A percentile compares a stretch with the other conserved stretches of the same genome.
Conservation (phyloP, 176 grass and related monocot genomes). For the Tuctoria greenei region DNA sequence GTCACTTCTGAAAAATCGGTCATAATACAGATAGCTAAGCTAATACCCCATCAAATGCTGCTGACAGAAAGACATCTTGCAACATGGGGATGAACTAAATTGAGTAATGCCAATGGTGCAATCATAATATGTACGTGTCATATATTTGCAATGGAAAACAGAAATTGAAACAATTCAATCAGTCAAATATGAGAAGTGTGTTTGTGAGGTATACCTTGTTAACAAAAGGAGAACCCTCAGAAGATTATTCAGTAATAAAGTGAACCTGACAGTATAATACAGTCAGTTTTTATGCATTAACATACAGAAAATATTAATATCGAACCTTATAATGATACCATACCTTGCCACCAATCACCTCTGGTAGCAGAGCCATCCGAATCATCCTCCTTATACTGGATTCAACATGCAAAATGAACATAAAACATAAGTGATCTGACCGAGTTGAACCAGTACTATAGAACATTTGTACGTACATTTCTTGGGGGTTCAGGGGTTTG, state of each 20-base stretch:
- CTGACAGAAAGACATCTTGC: neutral
- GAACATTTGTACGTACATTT: constrained; percentile 26
- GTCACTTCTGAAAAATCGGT: neutral
- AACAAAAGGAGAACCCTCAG: constrained; percentile 33
- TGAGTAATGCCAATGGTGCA: neutral
- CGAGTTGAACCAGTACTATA: neutral
- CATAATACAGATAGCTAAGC: neutral
- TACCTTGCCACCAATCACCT: constrained; percentile 99
- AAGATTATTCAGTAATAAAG: constrained; percentile 84
- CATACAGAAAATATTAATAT: constrained; percentile 8
- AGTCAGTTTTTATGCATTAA: constrained; percentile 3
- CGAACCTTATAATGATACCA: neutral
- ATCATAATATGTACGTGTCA: neutral
- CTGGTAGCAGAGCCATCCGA: constrained; percentile 70
- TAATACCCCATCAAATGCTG: neutral
- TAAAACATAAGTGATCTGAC: neutral
- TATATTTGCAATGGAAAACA: neutral
- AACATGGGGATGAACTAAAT: neutral
- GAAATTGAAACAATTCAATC: neutral
- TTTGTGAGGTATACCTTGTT: constrained; percentile 36
- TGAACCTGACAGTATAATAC: constrained; percentile 64
- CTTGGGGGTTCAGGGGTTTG: constrained; percentile 27
- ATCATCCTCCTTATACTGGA: constrained; percentile 68
- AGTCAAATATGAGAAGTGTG: neutral
- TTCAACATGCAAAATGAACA: constrained; percentile 25